Conservation (phyloP, 2,329 filamentous ascomycete genomes). For the Fusarium circinatum region DNA sequence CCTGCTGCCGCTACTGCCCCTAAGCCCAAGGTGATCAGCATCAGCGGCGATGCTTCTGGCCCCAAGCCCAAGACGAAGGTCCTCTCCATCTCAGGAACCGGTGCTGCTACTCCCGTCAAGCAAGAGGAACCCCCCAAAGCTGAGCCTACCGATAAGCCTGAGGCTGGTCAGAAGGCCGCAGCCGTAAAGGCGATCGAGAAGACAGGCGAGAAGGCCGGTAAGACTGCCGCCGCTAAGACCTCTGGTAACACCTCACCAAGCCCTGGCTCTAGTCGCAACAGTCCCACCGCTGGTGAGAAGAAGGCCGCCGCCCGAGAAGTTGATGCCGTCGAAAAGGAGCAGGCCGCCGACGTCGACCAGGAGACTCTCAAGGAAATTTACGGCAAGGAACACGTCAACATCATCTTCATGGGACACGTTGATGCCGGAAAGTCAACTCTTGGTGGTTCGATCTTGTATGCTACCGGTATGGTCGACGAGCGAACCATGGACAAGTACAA, state of each 20-base stretch:
- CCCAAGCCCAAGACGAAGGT: slow-evolving; percentile 64
- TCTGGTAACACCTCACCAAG: slow-evolving; percentile 82
- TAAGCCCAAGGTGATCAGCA: slow-evolving; percentile 74
- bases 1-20: slow-evolving; percentile 57
- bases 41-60: slow-evolving; percentile 69
- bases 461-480: slow-evolving; percentile 99
- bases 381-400: slow-evolving; percentile 91
- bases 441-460: slow-evolving; percentile 91
- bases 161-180: slow-evolving; percentile 83
- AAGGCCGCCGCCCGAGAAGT: slow-evolving; percentile 68
- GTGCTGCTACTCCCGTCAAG: slow-evolving; percentile 49
- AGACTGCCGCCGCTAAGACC: slow-evolving; percentile 55
- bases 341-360: slow-evolving; percentile 76
- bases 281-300: slow-evolving; percentile 73
- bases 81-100: slow-evolving; percentile 54
- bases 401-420: slow-evolving; percentile 98
- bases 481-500: slow-evolving; percentile 98
- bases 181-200: slow-evolving; percentile 93
- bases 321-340: slow-evolving; percentile 87
- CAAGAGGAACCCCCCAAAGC: slow-evolving; percentile 60
- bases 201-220: slow-evolving; percentile 72
- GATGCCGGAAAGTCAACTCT: slow-evolving; percentile 98
- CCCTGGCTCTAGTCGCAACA: slow-evolving; percentile 85
- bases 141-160: slow-evolving; percentile 62
- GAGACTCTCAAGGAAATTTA: slow-evolving; percentile 92